Percentiles rank a stretch among this genome's conserved stretches.
phyloP scores from a whole-genome alignment of 139 green algal species.

The Ostreobium quekettii region DNA sequence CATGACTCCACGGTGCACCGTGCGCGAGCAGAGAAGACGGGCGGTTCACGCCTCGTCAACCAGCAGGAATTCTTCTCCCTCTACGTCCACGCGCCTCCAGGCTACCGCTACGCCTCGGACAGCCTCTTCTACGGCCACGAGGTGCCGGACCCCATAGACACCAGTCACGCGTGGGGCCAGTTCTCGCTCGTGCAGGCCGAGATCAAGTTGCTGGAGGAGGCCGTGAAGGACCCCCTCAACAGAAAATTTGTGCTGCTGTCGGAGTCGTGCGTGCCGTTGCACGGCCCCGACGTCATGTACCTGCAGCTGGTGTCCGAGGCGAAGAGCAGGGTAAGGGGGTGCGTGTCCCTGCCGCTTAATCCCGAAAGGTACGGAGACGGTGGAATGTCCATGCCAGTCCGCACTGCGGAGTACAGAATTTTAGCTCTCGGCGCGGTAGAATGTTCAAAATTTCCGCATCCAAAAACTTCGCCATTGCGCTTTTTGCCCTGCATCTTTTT shows the following conservation, averaged over 20 bases:
- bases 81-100: conserved; percentile 15
- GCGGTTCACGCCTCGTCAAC: too few relatives aligned
- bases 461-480: too few relatives aligned
- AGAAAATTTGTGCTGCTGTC: conserved; percentile 19
- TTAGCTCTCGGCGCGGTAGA: too few relatives aligned
- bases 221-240: conserved; percentile 11
- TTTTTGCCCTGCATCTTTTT: too few relatives aligned
- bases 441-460: too few relatives aligned
- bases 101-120: not conserved
- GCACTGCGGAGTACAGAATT: too few relatives aligned
- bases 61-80: conserved; percentile 14
- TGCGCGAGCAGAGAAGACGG: too few relatives aligned
- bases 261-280: conserved; percentile 14
- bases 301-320: not conserved
- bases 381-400: too few relatives aligned
- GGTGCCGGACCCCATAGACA: conserved; percentile 9
- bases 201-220: conserved; percentile 6
- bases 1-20: too few relatives aligned
- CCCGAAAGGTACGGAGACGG: too few relatives aligned
- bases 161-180: conserved; percentile 9
- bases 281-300: conserved; percentile 16
- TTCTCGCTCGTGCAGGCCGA: conserved; percentile 8
- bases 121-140: conserved; percentile 15
- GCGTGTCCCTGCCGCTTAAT: too few relatives aligned
- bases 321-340: too few relatives aligned